phyloP scores from a whole-genome alignment of 1,139 yeast genomes.

The Eremothecium coryli region DNA sequence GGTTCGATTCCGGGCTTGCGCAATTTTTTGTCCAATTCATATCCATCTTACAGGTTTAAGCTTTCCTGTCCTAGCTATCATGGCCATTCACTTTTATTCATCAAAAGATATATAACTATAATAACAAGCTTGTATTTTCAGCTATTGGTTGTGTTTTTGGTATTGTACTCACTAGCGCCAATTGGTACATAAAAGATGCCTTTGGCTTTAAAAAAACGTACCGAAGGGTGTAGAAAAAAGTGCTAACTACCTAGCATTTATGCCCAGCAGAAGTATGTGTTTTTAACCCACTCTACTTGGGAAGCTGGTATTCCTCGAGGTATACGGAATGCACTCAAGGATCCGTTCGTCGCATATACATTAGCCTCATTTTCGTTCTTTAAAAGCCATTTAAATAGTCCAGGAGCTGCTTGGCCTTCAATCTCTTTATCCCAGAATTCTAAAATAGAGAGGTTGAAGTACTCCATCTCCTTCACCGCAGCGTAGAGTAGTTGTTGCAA shows the following conservation, averaged over 20 bases:
- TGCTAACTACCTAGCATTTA: too few relatives aligned
- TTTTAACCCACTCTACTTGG: conserved; percentile 26
- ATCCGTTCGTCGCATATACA: conserved; percentile 22
- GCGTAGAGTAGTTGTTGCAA: conserved; percentile 17
- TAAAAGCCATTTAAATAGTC: conserved; percentile 14
- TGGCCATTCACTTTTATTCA: too few relatives aligned
- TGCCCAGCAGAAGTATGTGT: conserved; percentile 31
- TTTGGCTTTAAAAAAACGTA: too few relatives aligned
- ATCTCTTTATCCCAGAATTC: conserved; percentile 31
- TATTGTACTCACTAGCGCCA: too few relatives aligned
- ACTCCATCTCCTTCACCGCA: conserved; percentile 21
- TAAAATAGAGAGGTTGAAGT: conserved; percentile 13
- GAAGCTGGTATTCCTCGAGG: conserved; percentile 18
- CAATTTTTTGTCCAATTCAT: too few relatives aligned
- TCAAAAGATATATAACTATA: too few relatives aligned
- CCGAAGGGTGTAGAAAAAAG: too few relatives aligned
- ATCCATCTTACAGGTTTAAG: too few relatives aligned
- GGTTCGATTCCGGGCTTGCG: conserved; percentile 1
- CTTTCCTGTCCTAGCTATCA: too few relatives aligned
- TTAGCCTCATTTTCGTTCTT: conserved; percentile 16
- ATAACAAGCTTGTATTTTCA: too few relatives aligned
- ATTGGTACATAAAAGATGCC: too few relatives aligned
- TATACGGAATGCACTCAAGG: conserved; percentile 29
- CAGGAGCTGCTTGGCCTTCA: conserved; percentile 18
- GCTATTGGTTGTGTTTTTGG: too few relatives aligned